phyloP scores from a whole-genome alignment of 2,329 filamentous ascomycete species.

The Emergomyces pasteurianus region DNA sequence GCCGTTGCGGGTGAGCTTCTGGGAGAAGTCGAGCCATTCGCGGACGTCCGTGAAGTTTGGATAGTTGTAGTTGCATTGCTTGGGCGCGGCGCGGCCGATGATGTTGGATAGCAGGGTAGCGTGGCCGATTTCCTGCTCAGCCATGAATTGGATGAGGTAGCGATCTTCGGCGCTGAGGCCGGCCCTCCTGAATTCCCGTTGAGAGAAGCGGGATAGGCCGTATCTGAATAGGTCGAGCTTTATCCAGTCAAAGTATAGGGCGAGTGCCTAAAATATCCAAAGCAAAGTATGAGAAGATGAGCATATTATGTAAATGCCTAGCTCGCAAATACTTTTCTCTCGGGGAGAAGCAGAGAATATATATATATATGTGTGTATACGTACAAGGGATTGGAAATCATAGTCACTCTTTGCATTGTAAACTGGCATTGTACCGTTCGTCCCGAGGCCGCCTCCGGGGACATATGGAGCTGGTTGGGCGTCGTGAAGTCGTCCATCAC shows the following conservation, averaged over 20 bases:
- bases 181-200: constrained; percentile 54
- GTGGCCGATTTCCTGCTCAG: constrained; percentile 63
- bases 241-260: constrained; percentile 72
- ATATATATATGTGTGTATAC: constrained; percentile 5
- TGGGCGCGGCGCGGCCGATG: constrained; percentile 56
- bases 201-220: constrained; percentile 57
- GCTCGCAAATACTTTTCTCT: background rate
- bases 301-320: background rate
- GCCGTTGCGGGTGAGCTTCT: constrained; percentile 72
- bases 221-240: constrained; percentile 74
- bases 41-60: constrained; percentile 55
- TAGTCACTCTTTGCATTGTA: constrained; percentile 73
- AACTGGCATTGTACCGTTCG: constrained; percentile 63
- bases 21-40: constrained; percentile 72
- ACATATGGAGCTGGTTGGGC: constrained; percentile 59
- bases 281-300: background rate
- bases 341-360: background rate
- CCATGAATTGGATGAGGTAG: constrained; percentile 63
- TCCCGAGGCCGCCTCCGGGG: constrained; percentile 61
- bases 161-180: constrained; percentile 60
- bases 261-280: constrained; percentile 41
- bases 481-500: constrained; percentile 56
- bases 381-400: constrained; percentile 61
- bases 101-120: constrained; percentile 67
- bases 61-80: constrained; percentile 72